These are phyloP conservation scores for Wickerhamiella parazyma DNA, from an alignment of 805 yeast genomes.

Conservation along the genomic window DNA sequence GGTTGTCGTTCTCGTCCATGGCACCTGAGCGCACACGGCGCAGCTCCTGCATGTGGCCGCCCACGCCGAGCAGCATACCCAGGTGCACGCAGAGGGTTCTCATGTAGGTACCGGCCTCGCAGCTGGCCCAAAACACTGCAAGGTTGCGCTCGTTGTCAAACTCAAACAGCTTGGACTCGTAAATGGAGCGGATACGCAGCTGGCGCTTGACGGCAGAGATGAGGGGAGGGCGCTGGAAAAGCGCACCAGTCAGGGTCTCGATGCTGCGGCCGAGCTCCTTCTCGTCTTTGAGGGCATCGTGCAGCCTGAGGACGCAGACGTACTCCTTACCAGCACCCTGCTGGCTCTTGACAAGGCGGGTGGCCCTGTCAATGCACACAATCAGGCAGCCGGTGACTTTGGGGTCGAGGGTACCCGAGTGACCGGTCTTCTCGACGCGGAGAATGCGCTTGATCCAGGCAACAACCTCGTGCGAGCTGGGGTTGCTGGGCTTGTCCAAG, in stretches of 20 bases:
- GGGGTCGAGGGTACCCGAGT: slow-evolving; percentile 97
- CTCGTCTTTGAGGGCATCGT: slow-evolving; percentile 81
- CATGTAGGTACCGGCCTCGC: slow-evolving; percentile 99
- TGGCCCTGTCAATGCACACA: slow-evolving; percentile 96
- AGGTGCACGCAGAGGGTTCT: slow-evolving; percentile 97
- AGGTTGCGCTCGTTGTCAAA: slow-evolving; percentile 93
- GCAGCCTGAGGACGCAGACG: slow-evolving; percentile 92
- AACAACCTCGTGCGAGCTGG: slow-evolving; percentile 97
- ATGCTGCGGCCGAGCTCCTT: slow-evolving; percentile 76
- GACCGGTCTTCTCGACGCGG: slow-evolving; percentile 95
- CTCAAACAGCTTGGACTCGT: slow-evolving; percentile 89
- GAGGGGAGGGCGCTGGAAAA: slow-evolving; percentile 98
- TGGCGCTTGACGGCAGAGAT: slow-evolving; percentile 99
- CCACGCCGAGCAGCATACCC: slow-evolving; percentile 96
- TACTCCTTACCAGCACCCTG: slow-evolving; percentile 99
- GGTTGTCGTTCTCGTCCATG: slow-evolving; percentile 70
- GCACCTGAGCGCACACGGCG: slow-evolving; percentile 99
- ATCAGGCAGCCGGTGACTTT: slow-evolving; percentile 97
- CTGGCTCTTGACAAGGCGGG: slow-evolving; percentile 94
- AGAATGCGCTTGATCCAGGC: slow-evolving; percentile 97
- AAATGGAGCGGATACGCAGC: slow-evolving; percentile 93
- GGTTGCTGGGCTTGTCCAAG: slow-evolving; percentile 95
- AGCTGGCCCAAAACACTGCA: slow-evolving; percentile 98
- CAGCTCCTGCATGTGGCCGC: slow-evolving; percentile 99
- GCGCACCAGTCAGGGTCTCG: slow-evolving; percentile 94